Base-by-base conservation (phyloP, 768 basidiomycete genomes). In the Peribolospora kevripleyi region DNA sequence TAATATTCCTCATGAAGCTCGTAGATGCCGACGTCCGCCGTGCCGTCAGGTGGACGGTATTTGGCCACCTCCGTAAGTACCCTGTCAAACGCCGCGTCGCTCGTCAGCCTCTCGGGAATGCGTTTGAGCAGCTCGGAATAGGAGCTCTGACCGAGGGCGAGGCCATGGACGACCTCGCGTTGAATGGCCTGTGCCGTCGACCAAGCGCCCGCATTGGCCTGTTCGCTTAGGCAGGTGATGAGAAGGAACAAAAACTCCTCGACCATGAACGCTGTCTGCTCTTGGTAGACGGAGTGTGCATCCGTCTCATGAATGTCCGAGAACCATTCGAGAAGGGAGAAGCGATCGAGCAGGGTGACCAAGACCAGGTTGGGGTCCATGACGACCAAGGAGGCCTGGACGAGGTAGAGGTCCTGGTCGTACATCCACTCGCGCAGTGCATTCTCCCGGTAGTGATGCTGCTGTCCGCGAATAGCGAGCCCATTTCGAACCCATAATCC, bases 401-500 rank as follows among this genome's bases (percentile, higher is more conserved):
- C 74, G 57, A 91, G 76, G 71, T 80, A 88, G 13, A 93, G 72
- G 60, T 87, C 93, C 66, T 95, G 88, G 66, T 98, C 93, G 64
- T 91, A 90, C 63, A 91, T 93, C 5, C 87, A 74, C 66, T 98
- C 93, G 14, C 91, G 81, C 37, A 95, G 77, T 76, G 84, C 82
- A 67, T 86, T 87, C 65, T 97, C 91, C 38, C 88, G 81, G 66
- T 98, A 98, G 65, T 97, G 91, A 53, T 90, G 75, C 4, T 88
- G 73, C 66, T 97, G 93, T 0, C 88, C 87, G 1, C 91, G 81
- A 61, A 97, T 90, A 11, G 82, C 82, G 63, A 88, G 84, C 3
- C 93, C 93, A 61, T 98, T 98, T 54, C 91, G 82, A 6, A 93
- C 90, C 93, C 93, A 98, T 4, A 97, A 73, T 0, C 88, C 88